A percentile compares a stretch with the other conserved stretches of the same genome.
These are phyloP conservation scores for Pleodorina starrii DNA, from an alignment of 139 green algal genomes.

Conservation along the genomic window DNA sequence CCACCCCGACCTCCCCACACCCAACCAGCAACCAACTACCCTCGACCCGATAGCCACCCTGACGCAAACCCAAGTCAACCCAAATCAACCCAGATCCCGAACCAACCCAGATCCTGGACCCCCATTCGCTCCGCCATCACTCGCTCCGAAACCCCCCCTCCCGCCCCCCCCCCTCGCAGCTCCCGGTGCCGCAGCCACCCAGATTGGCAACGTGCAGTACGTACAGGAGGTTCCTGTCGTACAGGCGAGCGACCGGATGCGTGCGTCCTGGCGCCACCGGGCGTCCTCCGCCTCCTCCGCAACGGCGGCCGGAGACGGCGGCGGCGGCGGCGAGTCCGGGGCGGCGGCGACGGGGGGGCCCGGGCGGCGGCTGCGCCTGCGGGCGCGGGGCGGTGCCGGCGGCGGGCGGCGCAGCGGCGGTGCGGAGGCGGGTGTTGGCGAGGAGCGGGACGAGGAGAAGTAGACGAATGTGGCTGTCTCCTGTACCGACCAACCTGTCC, in stretches of 20 bases:
- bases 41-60: background rate
- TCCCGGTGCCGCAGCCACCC: background rate
- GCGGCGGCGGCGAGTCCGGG: background rate
- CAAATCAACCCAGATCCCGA: background rate
- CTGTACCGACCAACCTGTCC: too few relatives aligned
- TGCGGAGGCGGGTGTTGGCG: too few relatives aligned
- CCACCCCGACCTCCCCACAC: background rate
- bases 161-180: background rate
- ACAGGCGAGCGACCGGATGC: background rate
- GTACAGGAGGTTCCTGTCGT: background rate
- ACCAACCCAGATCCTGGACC: background rate
- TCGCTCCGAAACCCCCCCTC: background rate
- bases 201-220: constrained; percentile 44
- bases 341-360: background rate
- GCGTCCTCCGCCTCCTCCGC: background rate
- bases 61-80: background rate
- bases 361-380: background rate
- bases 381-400: background rate
- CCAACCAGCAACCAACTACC: background rate
- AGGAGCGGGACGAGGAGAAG: too few relatives aligned
- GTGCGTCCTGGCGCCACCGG: constrained; percentile 20
- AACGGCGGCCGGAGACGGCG: background rate
- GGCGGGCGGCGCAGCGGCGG: too few relatives aligned
- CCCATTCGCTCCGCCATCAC: background rate
- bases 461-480: too few relatives aligned